Base-by-base conservation (phyloP, 1,284 basidiomycete species). In the Porodaedalea pini region DNA sequence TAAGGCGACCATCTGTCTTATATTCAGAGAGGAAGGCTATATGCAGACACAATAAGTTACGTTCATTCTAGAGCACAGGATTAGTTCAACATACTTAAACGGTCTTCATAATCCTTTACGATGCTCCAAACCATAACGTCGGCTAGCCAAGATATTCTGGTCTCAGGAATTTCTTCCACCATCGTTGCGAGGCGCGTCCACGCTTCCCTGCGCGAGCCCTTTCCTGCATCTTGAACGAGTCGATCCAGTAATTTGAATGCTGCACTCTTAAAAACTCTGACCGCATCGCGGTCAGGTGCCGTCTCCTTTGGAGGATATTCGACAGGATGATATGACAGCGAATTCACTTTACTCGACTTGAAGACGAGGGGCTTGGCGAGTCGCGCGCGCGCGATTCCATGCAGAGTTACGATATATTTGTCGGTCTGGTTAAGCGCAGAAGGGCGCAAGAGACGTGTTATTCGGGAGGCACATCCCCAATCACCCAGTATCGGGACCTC, bases 101-200 rank as follows among this genome's bases (percentile, higher is more conserved):
- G 86, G 67, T 91, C 88, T 2, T 71, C 71, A 63, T 86, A 86
- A 57, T 86, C 85, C 2, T 77, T 77, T 50, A 80, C 80, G 36
- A 88, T 73, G 21, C 77, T 81, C 5, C 82, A 77, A 19, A 90
- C 76, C 39, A 91, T 76, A 7, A 88, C 79, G 65, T 91, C 89
- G 0, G 86, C 86, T 76, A 90, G 82, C 81, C 83, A 86, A 6
- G 81, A 77, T 0, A 83, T 79, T 25, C 81, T 73, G 7, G 80
- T 75, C 59, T 80, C 78, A 0, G 81, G 75, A 8, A 84, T 77
- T 34, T 88, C 86, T 60, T 88, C 85, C 11, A 82, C 69, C 68
- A 90, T 83, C 23, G 71, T 73, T 2, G 83, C 76, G 52, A 88
- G 79, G 70, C 84, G 86, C 64, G 76, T 68, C 70, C 83, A 88